phyloP scores from a whole-genome alignment of 495 filamentous ascomycete genomes.

The Trichoderma orchidacearum region DNA sequence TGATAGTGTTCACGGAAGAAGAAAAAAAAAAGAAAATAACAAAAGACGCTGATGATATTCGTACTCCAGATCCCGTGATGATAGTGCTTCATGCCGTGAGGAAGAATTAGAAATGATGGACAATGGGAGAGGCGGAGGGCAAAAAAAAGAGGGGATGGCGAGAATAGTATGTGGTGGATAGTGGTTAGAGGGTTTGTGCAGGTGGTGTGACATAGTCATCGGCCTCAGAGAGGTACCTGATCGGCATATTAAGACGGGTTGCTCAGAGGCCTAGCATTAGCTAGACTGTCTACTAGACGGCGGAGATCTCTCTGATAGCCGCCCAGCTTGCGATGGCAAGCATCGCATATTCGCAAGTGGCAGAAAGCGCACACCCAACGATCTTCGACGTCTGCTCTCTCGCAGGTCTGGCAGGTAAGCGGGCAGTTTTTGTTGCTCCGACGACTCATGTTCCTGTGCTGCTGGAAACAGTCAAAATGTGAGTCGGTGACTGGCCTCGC shows the following conservation, averaged over 20 bases:
- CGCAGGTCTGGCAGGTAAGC: conserved; percentile 5
- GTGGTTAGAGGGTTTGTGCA: not conserved
- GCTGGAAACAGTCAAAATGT: not conserved
- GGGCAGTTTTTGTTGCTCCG: conserved; percentile 1
- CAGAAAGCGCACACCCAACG: conserved; percentile 2
- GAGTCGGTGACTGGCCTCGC: not conserved
- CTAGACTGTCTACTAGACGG: not conserved
- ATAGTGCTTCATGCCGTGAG: not conserved
- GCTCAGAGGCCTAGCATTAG: not conserved
- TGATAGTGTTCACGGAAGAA: not conserved
- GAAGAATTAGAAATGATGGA: not conserved
- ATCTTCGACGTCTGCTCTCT: conserved; percentile 1
- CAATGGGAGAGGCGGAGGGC: no score
- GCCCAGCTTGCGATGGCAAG: not conserved
- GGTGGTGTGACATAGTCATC: not conserved
- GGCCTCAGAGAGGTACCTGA: not conserved
- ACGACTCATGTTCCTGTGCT: not conserved
- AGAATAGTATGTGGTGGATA: not conserved
- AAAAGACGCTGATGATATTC: not conserved
- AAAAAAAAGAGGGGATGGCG: not conserved
- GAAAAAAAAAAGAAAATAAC: not conserved
- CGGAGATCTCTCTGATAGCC: conserved; percentile 1
- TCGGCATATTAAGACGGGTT: not conserved
- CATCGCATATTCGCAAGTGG: conserved; percentile 4
- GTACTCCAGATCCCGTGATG: not conserved